Conservation (phyloP, 441 rosid genomes). For the Syzygium malaccense region DNA sequence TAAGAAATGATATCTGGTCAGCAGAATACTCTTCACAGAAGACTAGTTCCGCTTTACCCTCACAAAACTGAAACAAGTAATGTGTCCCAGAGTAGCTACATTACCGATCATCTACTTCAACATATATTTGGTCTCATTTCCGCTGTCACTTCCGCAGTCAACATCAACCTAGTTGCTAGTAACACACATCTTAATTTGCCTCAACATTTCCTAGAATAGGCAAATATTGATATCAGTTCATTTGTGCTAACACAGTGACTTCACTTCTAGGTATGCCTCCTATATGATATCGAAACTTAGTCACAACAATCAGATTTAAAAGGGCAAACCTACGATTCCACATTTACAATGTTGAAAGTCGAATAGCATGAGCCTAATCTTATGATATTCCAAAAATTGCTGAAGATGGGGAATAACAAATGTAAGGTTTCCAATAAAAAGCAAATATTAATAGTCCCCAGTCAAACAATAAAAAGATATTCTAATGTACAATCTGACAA, state of each 20-base stretch:
- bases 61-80: not conserved
- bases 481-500: not conserved
- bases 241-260: not conserved
- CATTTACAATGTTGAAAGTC: not conserved
- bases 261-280: not conserved
- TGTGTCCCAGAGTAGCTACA: not conserved
- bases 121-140: not conserved
- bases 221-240: not conserved
- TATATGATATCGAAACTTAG: not conserved
- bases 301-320: not conserved
- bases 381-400: not conserved
- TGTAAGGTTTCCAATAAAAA: not conserved
- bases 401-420: not conserved
- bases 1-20: not conserved
- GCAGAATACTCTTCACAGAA: not conserved
- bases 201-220: not conserved
- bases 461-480: not conserved
- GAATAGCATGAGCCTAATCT: not conserved
- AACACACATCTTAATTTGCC: not conserved
- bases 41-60: not conserved
- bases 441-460: not conserved
- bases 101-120: not conserved
- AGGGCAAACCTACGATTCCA: not conserved
- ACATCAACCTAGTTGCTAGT: not conserved
- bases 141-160: not conserved